Conservation (phyloP, 495 filamentous ascomycete species). For the Daldinia caldariorum region DNA sequence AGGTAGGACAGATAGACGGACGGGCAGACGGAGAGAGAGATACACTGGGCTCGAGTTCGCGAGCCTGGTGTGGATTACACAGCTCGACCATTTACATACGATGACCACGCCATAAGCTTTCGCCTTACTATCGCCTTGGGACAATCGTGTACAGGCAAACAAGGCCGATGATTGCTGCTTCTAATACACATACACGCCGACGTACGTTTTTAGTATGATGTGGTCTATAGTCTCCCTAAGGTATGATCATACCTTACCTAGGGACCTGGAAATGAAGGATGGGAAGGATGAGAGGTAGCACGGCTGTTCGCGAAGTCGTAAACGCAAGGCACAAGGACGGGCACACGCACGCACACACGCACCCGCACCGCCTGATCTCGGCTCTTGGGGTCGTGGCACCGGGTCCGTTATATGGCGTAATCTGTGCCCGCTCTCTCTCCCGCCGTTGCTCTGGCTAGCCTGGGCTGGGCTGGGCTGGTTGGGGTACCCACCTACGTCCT, state of each 20-base stretch:
- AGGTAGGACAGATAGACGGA: conserved; percentile 29
- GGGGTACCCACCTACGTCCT: not conserved
- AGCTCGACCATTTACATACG: not conserved
- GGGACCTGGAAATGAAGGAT: no score
- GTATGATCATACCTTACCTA: no score
- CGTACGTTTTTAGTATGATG: conserved; percentile 2
- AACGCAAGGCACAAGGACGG: not conserved
- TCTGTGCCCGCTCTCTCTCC: conserved; percentile 15
- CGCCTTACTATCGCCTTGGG: not conserved
- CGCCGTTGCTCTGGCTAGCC: not conserved
- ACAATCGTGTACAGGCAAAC: not conserved
- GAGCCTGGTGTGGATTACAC: no score
- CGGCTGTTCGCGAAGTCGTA: not conserved
- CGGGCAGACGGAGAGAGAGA: not conserved
- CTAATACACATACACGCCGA: not conserved
- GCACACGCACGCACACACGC: no score
- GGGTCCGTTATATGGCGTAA: conserved; percentile 20
- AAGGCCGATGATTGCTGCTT: not conserved
- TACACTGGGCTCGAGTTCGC: not conserved
- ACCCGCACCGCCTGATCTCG: conserved; percentile 18
- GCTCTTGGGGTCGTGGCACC: conserved; percentile 12
- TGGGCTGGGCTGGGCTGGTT: not conserved
- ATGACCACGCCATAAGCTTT: conserved; percentile 4
- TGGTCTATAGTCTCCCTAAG: not conserved
- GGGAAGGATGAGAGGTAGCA: not conserved